Evolutionary conservation across 2,329 filamentous ascomycete species (phyloP), one percentile per base, ranked within the genome.

Genomic region (Hypomyces rosellus): DNA sequence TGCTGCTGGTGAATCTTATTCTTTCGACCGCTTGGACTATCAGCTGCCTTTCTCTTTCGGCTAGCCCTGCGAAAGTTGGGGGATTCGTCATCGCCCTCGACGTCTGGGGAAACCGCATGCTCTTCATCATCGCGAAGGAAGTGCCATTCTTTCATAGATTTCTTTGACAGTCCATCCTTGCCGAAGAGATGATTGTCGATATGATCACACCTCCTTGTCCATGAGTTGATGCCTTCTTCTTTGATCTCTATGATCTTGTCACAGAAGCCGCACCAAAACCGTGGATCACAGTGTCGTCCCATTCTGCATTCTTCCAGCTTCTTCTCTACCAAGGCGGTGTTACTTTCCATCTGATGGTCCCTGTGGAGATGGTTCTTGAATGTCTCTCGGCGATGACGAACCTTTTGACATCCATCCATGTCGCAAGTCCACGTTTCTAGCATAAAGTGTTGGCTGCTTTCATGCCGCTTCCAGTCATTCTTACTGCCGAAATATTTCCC

Each of bases 211-310:
- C 77, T 68, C 56, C 70, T 69, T 7, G 78, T 78, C 77, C 79
- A 80, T 0, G 81, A 80, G 20, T 77, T 77, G 43, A 54, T 59
- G 7, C 51, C 52, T 34, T 55, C 41, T 6, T 54, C 57, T 13
- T 69, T 62, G 30, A 83, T 71, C n/a, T 70, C 65, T 13, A 89
- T 69, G 16, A 82, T 73, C 15, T 68, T 60, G 14, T 69, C 61
- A 64, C 89, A 96, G 64, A 96, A 95, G 0, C 90, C 90, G 61
- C 91, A 96, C 90, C 90, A 96, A 67, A 89, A 96, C 5, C 77
- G 73, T 2, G 71, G 69, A 56, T 85, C 81, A 30, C 77, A 80
- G 52, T 86, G 84, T 13, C 78, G 73, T 0, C 85, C 85, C 25
- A 88, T 78, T 6, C 78, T 78, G 56, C 80, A 80, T 5, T 65